phyloP scores from a whole-genome alignment of 2,329 filamentous ascomycete genomes.

The Stagonosporopsis rhizophila region DNA sequence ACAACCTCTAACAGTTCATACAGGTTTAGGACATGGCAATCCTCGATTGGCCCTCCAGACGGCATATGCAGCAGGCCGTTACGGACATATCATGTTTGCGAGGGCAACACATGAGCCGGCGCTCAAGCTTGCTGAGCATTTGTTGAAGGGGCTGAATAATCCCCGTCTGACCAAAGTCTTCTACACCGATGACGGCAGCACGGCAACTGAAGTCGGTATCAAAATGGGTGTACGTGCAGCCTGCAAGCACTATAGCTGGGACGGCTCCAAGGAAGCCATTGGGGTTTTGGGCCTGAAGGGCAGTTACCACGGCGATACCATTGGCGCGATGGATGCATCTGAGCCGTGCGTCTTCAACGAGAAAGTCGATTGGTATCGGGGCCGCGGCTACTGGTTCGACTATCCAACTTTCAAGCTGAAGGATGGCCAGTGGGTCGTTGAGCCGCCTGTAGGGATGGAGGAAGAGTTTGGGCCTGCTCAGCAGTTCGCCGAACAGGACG shows the following conservation, averaged over 20 bases:
- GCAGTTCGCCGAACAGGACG: constrained; percentile 39
- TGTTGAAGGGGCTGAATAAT: constrained; percentile 68
- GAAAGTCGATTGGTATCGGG: constrained; percentile 85
- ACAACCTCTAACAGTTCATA: not conserved
- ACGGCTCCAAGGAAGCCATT: constrained; percentile 62
- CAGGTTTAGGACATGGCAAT: constrained; percentile 76
- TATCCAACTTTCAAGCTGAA: constrained; percentile 75
- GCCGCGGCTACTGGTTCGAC: constrained; percentile 81
- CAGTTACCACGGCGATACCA: constrained; percentile 87
- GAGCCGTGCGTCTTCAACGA: constrained; percentile 81
- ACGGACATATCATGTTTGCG: constrained; percentile 89
- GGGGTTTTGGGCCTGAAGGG: constrained; percentile 78
- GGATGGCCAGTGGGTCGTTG: constrained; percentile 70
- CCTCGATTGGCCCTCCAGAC: constrained; percentile 74
- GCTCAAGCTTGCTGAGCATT: constrained; percentile 68
- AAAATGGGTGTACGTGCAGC: constrained; percentile 83
- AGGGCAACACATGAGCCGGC: constrained; percentile 81
- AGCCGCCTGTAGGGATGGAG: constrained; percentile 60
- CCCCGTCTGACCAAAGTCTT: constrained; percentile 74
- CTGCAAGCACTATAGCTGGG: constrained; percentile 71
- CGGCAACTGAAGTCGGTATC: constrained; percentile 80
- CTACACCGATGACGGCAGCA: constrained; percentile 85
- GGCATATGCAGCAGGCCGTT: constrained; percentile 81
- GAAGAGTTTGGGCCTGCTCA: constrained; percentile 54
- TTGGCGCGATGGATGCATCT: constrained; percentile 85